Percentiles rank a stretch among this genome's conserved stretches.
Conservation (phyloP, 225 moss, liverwort and hornwort species). For the Sphagnum tenellum region DNA sequence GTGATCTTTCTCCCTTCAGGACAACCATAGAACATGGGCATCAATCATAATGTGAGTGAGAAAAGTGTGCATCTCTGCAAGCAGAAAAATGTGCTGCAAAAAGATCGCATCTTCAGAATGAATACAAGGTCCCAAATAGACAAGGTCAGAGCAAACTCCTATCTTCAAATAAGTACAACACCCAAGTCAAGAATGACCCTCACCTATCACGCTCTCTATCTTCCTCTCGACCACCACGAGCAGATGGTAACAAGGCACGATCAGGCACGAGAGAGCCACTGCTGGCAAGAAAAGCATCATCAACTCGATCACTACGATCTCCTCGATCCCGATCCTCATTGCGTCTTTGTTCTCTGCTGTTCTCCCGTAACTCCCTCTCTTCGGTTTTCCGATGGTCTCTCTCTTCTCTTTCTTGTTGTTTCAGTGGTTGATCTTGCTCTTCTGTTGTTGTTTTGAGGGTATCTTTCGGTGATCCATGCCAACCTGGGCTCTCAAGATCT, state of each 20-base stretch:
- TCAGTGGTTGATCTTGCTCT: constrained; percentile 32
- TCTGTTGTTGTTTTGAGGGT: constrained; percentile 15
- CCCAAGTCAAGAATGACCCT: no score
- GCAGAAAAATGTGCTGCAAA: no score
- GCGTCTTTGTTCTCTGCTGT: constrained; percentile 34
- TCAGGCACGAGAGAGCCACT: constrained; percentile 38
- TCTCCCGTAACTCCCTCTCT: constrained; percentile 40
- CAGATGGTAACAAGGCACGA: constrained; percentile 22
- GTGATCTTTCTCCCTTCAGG: constrained; percentile 40
- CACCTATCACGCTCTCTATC: no score
- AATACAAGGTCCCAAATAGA: no score
- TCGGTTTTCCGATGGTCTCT: constrained; percentile 37
- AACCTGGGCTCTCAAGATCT: constrained; percentile 42
- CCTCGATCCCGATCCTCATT: constrained; percentile 11
- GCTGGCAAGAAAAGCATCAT: constrained; percentile 42
- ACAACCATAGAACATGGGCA: no score
- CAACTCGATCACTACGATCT: constrained; percentile 37
- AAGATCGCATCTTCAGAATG: no score
- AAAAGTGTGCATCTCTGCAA: no score
- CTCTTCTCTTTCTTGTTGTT: constrained; percentile 44
- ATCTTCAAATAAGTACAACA: no score
- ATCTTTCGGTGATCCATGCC: constrained; percentile 42
- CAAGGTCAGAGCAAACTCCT: no score
- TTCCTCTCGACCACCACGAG: no score
- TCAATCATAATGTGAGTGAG: no score